Evolutionary conservation across 2,329 filamentous ascomycete genomes (phyloP).

Genomic region (Tetracladium maxilliforme): DNA sequence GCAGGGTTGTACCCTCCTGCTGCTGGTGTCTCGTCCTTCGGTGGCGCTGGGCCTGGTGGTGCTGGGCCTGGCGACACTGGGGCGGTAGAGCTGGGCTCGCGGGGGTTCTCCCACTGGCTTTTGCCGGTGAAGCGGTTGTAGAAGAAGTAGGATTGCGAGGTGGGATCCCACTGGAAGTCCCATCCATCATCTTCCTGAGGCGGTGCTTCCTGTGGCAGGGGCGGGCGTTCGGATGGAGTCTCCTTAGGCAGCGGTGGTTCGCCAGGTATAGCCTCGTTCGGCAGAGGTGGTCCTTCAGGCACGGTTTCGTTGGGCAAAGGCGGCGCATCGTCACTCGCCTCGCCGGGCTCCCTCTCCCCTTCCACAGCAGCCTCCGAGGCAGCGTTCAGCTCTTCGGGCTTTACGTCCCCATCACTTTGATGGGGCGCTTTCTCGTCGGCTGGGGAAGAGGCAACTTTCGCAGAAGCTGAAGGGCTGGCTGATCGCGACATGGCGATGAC

Average conservation of each 20-base stretch:
- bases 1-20: slow-evolving; percentile 84
- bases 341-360: too few relatives aligned
- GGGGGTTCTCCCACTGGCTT: slow-evolving; percentile 79
- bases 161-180: slow-evolving; percentile 65
- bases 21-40: slow-evolving; percentile 20
- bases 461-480: too few relatives aligned
- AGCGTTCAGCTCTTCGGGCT: too few relatives aligned
- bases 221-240: slow-evolving; percentile 9
- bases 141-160: slow-evolving; percentile 62
- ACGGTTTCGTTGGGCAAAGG: too few relatives aligned
- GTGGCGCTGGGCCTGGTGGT: neutral
- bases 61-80: neutral
- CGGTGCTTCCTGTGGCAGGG: slow-evolving; percentile 32
- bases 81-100: slow-evolving; percentile 36
- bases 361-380: too few relatives aligned
- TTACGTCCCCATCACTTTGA: too few relatives aligned
- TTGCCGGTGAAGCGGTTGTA: slow-evolving; percentile 65
- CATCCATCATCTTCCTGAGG: slow-evolving; percentile 60
- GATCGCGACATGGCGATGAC: too few relatives aligned
- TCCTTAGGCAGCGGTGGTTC: slow-evolving; percentile 24
- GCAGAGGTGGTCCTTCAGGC: too few relatives aligned
- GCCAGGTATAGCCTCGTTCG: too few relatives aligned
- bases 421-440: too few relatives aligned
- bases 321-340: too few relatives aligned
- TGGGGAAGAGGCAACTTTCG: too few relatives aligned